Evolutionary conservation across 2,329 filamentous ascomycete genomes (phyloP), one percentile per base, ranked within the genome.

Genomic region (Colletotrichum orbiculare): DNA sequence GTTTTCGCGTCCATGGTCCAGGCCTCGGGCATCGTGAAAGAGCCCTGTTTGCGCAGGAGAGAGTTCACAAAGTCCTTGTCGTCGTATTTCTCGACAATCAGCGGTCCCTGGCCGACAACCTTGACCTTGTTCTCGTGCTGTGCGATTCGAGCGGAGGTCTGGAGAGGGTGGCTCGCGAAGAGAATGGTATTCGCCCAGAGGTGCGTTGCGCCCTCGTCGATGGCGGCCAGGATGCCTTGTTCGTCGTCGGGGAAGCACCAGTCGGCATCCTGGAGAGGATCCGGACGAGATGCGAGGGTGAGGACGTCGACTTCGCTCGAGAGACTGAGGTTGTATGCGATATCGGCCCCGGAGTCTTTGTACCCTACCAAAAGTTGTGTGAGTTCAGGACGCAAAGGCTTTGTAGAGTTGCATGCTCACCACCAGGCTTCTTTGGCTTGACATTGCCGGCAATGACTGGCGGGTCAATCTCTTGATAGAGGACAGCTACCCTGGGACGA

Each of bases 121-220:
- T 69, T 72, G 0, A 85, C 33, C 0, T 66, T 45, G 8, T 75
- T 68, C 7, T 74, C 70, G 46, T 74, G 70, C 8, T 68, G 48
- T 1, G 70, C 68, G 7, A 84, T 68, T 2, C 58, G 66, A 1
- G 68, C 15, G 0, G 81, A 83, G 0, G 66, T 75, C 61, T 86
- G 82, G 0, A 85, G 72, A 2, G 83, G 82, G 69, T 85, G 82
- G 0, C 76, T 74, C 0, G 76, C 74, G 67, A 85, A 85, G 1
- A 85, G 70, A 45, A 85, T 79, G 0, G 82, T 85, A 66, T 85
- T 85, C 1, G 81, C 81, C 81, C 82, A 85, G 3, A 85, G 70
- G 67, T 81, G 77, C 1, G 78, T 84, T 0, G 79, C 78, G 0
- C 80, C 80, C 42, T 71, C 70, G 3, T 75, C 55, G 1, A 83